Conservation (phyloP, 805 yeast genomes). For the Monosporozyma solicola region DNA sequence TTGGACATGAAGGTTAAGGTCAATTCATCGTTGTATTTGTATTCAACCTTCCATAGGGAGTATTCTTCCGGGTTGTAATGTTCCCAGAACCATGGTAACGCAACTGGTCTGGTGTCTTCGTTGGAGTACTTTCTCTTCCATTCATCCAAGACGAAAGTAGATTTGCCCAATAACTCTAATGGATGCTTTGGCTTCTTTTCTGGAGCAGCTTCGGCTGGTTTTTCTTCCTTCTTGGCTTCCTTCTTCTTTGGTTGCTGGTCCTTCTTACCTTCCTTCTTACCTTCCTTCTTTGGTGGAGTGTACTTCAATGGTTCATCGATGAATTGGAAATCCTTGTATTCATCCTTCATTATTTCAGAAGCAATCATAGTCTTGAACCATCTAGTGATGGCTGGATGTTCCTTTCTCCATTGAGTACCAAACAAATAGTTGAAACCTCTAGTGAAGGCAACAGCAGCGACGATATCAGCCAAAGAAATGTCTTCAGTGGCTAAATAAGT, state of each 20-base stretch:
- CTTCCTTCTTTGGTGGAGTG: constrained; percentile 52
- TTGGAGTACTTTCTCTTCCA: constrained; percentile 97
- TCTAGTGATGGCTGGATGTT: constrained; percentile 55
- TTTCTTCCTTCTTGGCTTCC: constrained; percentile 13
- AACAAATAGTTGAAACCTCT: constrained; percentile 52
- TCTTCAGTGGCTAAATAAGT: constrained; percentile 68
- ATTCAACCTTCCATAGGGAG: constrained; percentile 91
- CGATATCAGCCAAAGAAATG: constrained; percentile 56
- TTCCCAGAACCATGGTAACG: constrained; percentile 98
- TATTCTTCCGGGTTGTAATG: constrained; percentile 86
- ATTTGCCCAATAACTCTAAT: constrained; percentile 70
- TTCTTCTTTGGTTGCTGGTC: constrained; percentile 24
- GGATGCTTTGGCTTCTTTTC: constrained; percentile 86
- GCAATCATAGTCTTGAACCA: constrained; percentile 55
- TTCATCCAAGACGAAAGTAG: constrained; percentile 67
- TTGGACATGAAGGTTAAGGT: constrained; percentile 96
- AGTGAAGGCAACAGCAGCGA: constrained; percentile 38
- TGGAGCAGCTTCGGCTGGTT: constrained; percentile 34
- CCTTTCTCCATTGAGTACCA: constrained; percentile 56
- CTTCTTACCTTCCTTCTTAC: constrained; percentile 36
- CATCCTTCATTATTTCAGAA: constrained; percentile 39
- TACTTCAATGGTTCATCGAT: constrained; percentile 47
- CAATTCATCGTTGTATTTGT: constrained; percentile 96
- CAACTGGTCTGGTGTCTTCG: constrained; percentile 90
- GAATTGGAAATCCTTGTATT: constrained; percentile 46